Evolutionary conservation across 2,329 filamentous ascomycete genomes (phyloP), one percentile per base, ranked within the genome.

Genomic region (Fusarium lateritium): DNA sequence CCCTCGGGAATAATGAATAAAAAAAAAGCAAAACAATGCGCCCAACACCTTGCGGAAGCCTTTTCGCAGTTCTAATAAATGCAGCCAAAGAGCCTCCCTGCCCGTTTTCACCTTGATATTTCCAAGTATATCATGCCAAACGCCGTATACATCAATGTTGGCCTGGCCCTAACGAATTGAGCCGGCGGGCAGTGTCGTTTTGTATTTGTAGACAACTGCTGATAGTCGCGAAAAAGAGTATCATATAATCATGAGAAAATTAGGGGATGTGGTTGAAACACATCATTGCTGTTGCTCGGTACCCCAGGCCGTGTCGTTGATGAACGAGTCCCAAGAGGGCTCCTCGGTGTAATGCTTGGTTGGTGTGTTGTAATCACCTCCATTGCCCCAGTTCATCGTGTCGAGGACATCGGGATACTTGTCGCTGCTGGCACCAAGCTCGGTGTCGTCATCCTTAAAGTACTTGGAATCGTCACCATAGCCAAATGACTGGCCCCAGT

Each of bases 281-380:
- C 9, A 11, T 36, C 21, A 54, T 70, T 42, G 63, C 55, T 69
- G 61, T 24, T 70, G 65, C 21, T 70, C 70, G 24, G 53, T 65
- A 8, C 10, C 54, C 70, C 68, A 79, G 7, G 65, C 67, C 22
- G 54, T 66, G 9, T 79, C 78, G 47, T 79, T 73, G 24, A 79
- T 73, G 40, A 76, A 79, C 0, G 60, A 61, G 13, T 76, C 71
- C 78, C 78, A 79, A 1, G 74, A 65, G 8, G 71, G 72, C 34
- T 79, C 77, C 15, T 79, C 78, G 24, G 65, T 26, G 14, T 55
- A 38, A 33, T 53, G 38, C 42, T 66, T 61, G 28, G 64, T 42
- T 17, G 63, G 64, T 7, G 64, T 51, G 33, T 50, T 55, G 19
- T 52, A 60, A 24, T 47, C 54, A 36, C 39, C 38, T 13, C 21